Evolutionary conservation across 2,329 filamentous ascomycete species (phyloP).

Genomic region (Chalaropsis thielavioides): DNA sequence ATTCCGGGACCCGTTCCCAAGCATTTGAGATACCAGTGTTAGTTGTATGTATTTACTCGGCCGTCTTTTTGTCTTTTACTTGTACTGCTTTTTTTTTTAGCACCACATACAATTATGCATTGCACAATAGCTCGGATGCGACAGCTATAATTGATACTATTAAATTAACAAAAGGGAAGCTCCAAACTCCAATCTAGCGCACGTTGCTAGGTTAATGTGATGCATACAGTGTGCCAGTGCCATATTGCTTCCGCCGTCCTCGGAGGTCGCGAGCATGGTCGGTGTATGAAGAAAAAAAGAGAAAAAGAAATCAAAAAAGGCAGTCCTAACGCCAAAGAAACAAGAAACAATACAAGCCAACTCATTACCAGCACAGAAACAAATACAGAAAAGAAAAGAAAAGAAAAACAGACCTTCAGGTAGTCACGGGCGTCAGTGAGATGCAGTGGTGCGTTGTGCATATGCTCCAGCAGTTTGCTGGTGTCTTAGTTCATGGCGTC

Average conservation of each 20-base stretch:
- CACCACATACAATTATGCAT: too few species aligned
- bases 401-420: neutral
- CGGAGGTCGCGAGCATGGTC: neutral
- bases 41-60: neutral
- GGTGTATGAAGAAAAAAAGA: neutral
- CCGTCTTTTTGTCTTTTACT: neutral
- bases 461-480: too few species aligned
- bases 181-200: neutral
- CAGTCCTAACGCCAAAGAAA: neutral
- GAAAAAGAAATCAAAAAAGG: too few species aligned
- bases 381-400: neutral
- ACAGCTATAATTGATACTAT: neutral
- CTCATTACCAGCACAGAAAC: neutral
- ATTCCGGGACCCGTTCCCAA: slow-evolving; percentile 49
- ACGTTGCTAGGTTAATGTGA: neutral
- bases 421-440: too few species aligned
- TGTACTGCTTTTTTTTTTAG: neutral
- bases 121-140: neutral
- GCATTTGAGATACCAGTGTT: slow-evolving; percentile 24
- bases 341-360: neutral
- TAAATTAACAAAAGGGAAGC: neutral
- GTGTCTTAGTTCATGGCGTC: neutral
- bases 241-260: neutral
- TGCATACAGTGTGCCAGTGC: neutral
- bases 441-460: too few species aligned